Evolutionary conservation across 352 stramenopile species (phyloP), one percentile per base, ranked within the genome.

Genomic region (Globisporangium cylindrosporum): DNA sequence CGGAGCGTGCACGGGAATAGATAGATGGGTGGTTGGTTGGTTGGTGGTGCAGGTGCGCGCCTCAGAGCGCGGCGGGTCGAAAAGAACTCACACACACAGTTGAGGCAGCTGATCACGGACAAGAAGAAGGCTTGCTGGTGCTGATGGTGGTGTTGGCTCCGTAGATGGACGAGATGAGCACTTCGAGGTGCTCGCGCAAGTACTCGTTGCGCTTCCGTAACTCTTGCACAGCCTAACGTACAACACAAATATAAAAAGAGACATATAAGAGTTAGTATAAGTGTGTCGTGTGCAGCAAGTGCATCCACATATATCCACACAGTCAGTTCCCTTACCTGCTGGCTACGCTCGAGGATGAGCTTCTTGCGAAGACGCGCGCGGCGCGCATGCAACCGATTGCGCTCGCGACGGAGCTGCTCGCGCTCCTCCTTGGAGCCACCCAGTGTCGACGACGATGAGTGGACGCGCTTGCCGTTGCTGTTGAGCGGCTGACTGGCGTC

Each of bases 351-450:
- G 18, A 93, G 80, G 61, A 93, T 81, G 70, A 91, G 74, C 74
- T 93, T 93, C 78, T 91, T 93, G 67, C 85, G 85, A 25, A 91
- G 78, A 36, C 82, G 85, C 48, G 85, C 85, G 58, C 85, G 80
- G 59, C 85, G 81, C 25, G 85, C 85, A 70, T 93, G 85, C 56
- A 93, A 73, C 4, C 85, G 78, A 74, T 93, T 93, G 24, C 85
- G 83, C 61, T 93, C 85, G 29, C 85, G 82, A 41, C 85, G 81
- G 64, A 92, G 71, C 43, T 86, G 80, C 70, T 92, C 84, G 41
- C 84, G 84, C 59, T 90, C 84, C 57, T 90, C 80, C 62, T 90
- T 92, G 4, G 84, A 89, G 62, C 80, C 80, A 4, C 64, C 72
- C 53, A 64, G 43, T 18, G 43, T 24, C 15, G 43, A 74, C 18